A percentile compares a stretch with the other conserved stretches of the same genome.
Conservation (phyloP, 345 rosid genomes). For the Litchi chinensis region DNA sequence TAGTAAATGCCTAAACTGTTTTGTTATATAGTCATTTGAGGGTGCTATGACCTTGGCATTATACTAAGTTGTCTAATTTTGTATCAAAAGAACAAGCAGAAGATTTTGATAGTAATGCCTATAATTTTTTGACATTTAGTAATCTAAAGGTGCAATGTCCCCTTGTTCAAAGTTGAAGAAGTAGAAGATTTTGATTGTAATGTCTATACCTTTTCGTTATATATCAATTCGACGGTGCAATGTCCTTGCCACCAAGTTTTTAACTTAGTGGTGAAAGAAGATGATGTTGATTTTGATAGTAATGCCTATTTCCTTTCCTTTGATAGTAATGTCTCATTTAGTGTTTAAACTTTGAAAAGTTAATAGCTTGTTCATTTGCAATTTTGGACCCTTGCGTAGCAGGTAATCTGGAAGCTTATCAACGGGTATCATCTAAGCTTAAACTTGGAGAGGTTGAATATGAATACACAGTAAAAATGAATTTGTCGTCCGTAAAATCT, state of each 20-base stretch:
- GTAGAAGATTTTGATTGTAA: background rate
- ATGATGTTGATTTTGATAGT: background rate
- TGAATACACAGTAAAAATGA: conserved; percentile 43
- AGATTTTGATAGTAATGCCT: background rate
- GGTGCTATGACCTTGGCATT: too few species aligned
- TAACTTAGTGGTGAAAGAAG: background rate
- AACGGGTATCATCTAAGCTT: conserved; percentile 74
- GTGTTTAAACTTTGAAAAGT: background rate
- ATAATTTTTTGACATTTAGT: background rate
- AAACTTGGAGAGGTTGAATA: conserved; percentile 73
- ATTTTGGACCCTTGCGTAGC: conserved; percentile 26
- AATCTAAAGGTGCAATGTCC: background rate
- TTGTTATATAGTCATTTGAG: too few species aligned
- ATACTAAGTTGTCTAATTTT: too few species aligned
- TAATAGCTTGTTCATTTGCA: conserved; percentile 5
- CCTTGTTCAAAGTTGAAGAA: background rate
- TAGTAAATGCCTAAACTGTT: too few species aligned
- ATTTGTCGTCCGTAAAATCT: conserved; percentile 39
- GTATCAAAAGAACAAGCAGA: too few species aligned
- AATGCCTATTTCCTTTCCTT: background rate
- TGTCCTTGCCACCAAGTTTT: background rate
- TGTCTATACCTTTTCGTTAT: background rate
- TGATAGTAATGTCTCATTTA: background rate
- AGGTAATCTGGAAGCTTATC: conserved; percentile 84
- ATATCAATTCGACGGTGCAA: background rate